phyloP scores from a whole-genome alignment of 257 asterid species.

The Nicotiana undulata region DNA sequence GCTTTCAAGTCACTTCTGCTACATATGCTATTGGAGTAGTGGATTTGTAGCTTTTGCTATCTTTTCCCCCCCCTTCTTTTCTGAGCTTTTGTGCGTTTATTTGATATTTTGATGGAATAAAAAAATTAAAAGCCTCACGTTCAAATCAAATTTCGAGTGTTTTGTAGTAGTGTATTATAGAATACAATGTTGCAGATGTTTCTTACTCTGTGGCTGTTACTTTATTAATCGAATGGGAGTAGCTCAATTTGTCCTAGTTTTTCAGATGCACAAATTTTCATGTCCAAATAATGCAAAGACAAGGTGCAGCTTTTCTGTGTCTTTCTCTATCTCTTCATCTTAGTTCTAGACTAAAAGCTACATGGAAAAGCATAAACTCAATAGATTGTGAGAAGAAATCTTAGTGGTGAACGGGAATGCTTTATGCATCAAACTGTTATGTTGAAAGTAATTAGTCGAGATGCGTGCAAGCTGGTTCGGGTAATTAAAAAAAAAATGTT shows the following conservation, averaged over 20 bases:
- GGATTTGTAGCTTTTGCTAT: neutral
- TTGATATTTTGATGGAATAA: neutral
- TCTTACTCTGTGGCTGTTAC: neutral
- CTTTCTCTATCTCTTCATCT: neutral
- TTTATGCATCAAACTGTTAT: neutral
- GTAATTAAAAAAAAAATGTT: too few species aligned
- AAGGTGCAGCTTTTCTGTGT: neutral
- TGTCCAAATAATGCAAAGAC: neutral
- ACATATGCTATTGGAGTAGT: neutral
- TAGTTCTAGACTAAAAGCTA: neutral
- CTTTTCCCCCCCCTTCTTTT: neutral
- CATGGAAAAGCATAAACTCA: neutral
- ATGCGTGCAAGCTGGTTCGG: too few species aligned
- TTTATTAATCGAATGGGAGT: neutral
- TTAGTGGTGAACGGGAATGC: neutral
- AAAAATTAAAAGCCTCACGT: neutral
- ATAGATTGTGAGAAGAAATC: neutral
- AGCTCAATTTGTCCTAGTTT: too few species aligned
- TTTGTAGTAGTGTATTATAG: too few species aligned
- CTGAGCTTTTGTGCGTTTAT: neutral
- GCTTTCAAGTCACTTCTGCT: neutral
- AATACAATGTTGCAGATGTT: neutral
- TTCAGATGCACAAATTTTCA: neutral
- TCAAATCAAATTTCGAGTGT: too few species aligned
- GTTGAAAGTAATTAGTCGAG: neutral